A percentile compares a stretch with the other conserved stretches of the same genome.
Evolutionary conservation across 2,329 filamentous ascomycete species (phyloP).

Genomic region (Colletotrichum siamense): DNA sequence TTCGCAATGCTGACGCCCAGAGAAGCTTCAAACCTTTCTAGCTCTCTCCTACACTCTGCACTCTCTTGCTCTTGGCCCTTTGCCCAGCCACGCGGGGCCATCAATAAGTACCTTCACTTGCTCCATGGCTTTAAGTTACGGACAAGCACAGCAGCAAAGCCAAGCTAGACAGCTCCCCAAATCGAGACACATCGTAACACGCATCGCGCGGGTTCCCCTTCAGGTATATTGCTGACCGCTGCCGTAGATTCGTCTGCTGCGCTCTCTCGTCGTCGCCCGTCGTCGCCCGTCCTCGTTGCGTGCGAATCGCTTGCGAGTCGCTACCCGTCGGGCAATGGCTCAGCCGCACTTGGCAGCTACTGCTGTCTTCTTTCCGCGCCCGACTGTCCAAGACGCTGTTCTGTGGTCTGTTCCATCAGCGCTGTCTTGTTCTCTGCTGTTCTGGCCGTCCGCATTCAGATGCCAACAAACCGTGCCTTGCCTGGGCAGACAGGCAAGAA

Average conservation of each 20-base stretch:
- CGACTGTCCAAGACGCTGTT: background rate
- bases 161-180: background rate
- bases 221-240: background rate
- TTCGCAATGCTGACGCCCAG: background rate
- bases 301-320: background rate
- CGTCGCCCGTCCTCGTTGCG: background rate
- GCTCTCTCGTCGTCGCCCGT: background rate
- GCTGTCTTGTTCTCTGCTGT: background rate
- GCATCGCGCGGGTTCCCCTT: background rate
- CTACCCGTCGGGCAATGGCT: background rate
- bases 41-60: background rate
- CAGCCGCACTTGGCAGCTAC: conserved; percentile 4
- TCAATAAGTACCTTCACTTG: background rate
- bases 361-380: background rate
- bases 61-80: background rate
- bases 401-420: background rate
- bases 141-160: background rate
- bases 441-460: conserved; percentile 4
- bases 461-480: background rate
- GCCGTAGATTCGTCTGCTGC: background rate
- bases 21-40: background rate
- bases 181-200: background rate
- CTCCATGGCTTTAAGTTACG: background rate
- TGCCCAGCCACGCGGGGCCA: background rate
- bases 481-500: background rate